Evolutionary conservation across 257 asterid genomes (phyloP), one percentile per base, ranked within the genome.

Genomic region (Jacaranda copaia): DNA sequence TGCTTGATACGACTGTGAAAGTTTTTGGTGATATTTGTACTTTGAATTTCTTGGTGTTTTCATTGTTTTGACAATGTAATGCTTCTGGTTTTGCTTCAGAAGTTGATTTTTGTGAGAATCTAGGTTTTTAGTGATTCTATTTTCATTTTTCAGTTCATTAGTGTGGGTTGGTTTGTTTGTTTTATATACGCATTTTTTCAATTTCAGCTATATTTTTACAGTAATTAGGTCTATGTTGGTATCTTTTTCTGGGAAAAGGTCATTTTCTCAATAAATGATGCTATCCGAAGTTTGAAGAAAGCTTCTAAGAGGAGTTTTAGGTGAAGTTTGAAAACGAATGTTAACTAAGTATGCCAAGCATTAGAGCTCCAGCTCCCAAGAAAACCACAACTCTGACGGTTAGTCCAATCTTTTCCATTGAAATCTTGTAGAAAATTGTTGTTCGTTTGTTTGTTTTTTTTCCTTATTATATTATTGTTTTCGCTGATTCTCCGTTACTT

Each of bases 371-470:
- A 68, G 87, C 90, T 49, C 56, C 97, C 74, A 90, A 87, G 89
- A 90, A 77, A 84, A 74, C 91, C 68, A 91, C 98, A 13, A 92
- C 97, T 65, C 93, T 94, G 51, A 75, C 91, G 80, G 98, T 94
- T 77, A 73, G 88, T 72, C 12, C 70, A 71, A 46, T 48, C 66
- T 18, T 55, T 80, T 49, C 51, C 42, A 8, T 69, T n/a, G 10
- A 48, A 68, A 8, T 70, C 19, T 20, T 78, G 60, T 63, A 39
- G 48, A 49, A 18, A 5, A 7, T 25, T 25, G 2, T 25, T 25
- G 32, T 25, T 25, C 32, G 32, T 25, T 25, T 2, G 1, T 25
- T 25, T 25, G 32, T 42, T 71, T 68, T 46, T 8, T 18, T 16
- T n/a, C 14, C 4, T 16, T 77, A 15, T 12, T 6, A 4, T 19